These are phyloP conservation scores for Solanum phureja DNA, from an alignment of 257 asterid genomes.

Conservation along the genomic window DNA sequence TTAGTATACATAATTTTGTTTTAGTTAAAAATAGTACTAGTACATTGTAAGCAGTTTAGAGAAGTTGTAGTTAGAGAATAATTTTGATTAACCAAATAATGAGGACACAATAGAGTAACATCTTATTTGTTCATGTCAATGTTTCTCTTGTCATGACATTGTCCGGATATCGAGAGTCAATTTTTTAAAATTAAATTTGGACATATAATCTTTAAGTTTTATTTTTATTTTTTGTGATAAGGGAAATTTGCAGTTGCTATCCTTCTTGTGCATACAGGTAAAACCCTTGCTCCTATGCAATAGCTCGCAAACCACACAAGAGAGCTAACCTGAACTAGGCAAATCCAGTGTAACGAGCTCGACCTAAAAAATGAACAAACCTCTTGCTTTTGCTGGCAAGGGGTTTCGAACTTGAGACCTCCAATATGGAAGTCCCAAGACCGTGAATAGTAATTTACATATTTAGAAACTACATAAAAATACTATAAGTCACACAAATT, in stretches of 20 bases:
- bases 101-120: neutral
- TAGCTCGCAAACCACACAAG: neutral
- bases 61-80: neutral
- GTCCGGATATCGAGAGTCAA: neutral
- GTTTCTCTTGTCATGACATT: neutral
- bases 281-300: neutral
- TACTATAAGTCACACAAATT: neutral
- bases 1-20: neutral
- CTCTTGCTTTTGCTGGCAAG: neutral
- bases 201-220: neutral
- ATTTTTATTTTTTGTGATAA: no score
- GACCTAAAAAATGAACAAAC: neutral
- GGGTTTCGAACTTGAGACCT: neutral
- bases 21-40: neutral
- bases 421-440: neutral
- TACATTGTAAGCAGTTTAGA: neutral
- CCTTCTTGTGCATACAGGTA: neutral
- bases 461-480: neutral
- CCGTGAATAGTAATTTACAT: neutral
- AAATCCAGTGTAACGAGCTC: accelerated
- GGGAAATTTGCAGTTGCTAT: no score
- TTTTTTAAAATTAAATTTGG: neutral
- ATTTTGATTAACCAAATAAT: neutral
- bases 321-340: no score
- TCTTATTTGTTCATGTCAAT: neutral